Base-by-base conservation (phyloP, 306 rosid species). In the Pueraria montana region DNA sequence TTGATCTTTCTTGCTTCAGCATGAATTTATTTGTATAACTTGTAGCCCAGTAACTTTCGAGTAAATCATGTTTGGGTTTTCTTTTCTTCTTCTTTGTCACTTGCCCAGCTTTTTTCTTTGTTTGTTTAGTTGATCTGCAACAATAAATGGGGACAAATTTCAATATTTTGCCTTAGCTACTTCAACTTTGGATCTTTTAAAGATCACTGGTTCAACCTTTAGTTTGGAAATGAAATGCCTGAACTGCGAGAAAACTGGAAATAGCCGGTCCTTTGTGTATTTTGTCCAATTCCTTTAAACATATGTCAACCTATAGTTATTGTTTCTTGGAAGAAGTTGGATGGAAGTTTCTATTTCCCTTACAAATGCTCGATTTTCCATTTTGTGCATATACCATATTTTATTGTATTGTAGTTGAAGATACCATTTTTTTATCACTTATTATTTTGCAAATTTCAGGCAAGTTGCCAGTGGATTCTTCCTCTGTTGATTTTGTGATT, bases 381-480 rank as follows among this genome's bases (percentile, higher is more conserved):
- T 30, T 26, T 36, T 10, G 20, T 52, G 53, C 1, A 0, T 50
- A 4, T 81, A 42, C 5, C 8, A 6, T 70, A 9, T 71, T 65
- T 75, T 67, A 45, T 64, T 80, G 17, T 50, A 24, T 73, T 66
- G 26, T 83, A 71, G 83, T 23, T 8, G 5, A 64, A 42, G 34
- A 69, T 18, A 65, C 55, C 34, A 53, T 18, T 82, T 77, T 77
- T 70, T 68, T 48, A 11, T 42, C 16, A n/a, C 63, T 17, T 65
- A 23, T 36, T 80, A 11, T 82, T n/a, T n/a, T 79, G 73, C 53
- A 76, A 73, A 20, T 70, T 74, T 70, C 86, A 95, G 98, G 86
- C 83, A 84, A 85, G 88, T 86, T 95, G 76, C 93, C 97, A 8
- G 87, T 84, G 77, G 93, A 82, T 63, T 84, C 92, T 84, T 92